Conservation (phyloP, 306 rosid genomes). For the Ormosia emarginata region DNA sequence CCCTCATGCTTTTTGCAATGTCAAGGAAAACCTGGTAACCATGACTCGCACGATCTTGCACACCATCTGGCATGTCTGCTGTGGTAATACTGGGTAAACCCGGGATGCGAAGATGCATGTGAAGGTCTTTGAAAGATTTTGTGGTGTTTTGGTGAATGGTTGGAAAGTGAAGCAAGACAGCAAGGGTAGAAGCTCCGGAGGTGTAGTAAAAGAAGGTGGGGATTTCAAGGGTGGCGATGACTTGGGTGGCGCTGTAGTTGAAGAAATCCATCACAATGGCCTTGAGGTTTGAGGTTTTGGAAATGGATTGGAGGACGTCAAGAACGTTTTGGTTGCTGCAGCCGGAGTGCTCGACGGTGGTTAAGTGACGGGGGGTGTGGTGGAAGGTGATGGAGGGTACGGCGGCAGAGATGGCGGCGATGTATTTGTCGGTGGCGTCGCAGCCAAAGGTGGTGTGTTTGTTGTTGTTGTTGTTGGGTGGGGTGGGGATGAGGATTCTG, state of each 20-base stretch:
- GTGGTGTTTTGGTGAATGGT: conserved; percentile 21
- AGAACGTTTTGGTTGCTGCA: not conserved
- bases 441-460: conserved; percentile 20
- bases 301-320: not conserved
- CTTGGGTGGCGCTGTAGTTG: conserved; percentile 8
- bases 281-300: not conserved
- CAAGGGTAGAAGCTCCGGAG: conserved; percentile 15
- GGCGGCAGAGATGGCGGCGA: not conserved
- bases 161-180: not conserved
- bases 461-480: not conserved
- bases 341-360: not conserved
- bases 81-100: conserved; percentile 22
- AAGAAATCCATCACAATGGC: conserved; percentile 44
- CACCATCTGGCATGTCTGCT: not conserved
- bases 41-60: not conserved
- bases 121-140: conserved; percentile 23
- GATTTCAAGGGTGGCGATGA: conserved; percentile 14
- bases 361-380: not conserved
- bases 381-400: not conserved
- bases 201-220: conserved; percentile 37
- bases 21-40: not conserved
- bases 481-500: conserved; percentile 34
- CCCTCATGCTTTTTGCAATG: not conserved
- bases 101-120: conserved; percentile 14
- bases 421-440: conserved; percentile 12